Evolutionary conservation across 306 rosid genomes (phyloP), one percentile per base, ranked within the genome.

Genomic region (Quercus dentata): DNA sequence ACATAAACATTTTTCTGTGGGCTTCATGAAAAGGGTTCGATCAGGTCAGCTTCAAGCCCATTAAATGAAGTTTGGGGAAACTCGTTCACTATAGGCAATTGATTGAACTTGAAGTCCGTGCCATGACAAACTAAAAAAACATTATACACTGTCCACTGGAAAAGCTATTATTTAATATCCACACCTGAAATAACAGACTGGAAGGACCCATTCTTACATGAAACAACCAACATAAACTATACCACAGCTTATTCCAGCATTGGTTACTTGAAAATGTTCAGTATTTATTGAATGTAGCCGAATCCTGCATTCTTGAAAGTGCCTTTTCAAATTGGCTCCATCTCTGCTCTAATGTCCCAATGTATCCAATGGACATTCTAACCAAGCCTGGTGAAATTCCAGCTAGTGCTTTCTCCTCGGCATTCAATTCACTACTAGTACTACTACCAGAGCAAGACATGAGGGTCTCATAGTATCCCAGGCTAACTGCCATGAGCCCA

Each of bases 391-490:
- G 98, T 3, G 99, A 93, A 14, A 95, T 95, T 7, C 99, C 97
- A 0, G 97, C 99, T 0, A 93, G 82, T 0, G 38, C 75, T 79
- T 83, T 85, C 75, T 95, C 99, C 89, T 90, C 86, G 0, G 67
- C 3, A 25, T 2, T 91, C 85, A 95, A 1, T 83, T 93, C 98
- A 56, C 98, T 95, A 71, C 99, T 95, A 0, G 99, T 95, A 82
- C 98, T 95, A 18, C 94, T 93, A 0, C 99, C 96, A 1, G 99
- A 95, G 71, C 96, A 90, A 0, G 98, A 95, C 97, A 95, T 95
- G 0, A 95, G 96, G 14, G 98, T 95, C 78, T 95, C 99, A 13
- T 91, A 95, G 76, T 90, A 95, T 1, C 99, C 98, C 67, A 95
- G 52, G 78, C 98, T 95, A 38, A 95, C 98, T 0, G 99, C 99